phyloP scores from a whole-genome alignment of 2,329 filamentous ascomycete species.

The Epichloe brachyelytri region DNA sequence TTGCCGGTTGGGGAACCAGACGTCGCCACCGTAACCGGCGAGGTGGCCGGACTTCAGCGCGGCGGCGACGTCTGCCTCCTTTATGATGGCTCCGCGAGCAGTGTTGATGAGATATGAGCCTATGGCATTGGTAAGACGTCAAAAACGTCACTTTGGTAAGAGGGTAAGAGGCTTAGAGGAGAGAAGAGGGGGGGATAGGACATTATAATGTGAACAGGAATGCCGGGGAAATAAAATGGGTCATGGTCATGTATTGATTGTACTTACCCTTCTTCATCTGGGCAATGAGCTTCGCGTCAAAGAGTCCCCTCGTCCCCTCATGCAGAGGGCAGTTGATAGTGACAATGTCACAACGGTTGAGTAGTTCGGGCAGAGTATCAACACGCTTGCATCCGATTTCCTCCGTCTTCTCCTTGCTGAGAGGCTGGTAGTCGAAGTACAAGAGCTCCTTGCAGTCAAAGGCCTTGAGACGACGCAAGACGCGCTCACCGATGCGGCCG shows the following conservation, averaged over 20 bases:
- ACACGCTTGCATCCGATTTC: conserved; percentile 93
- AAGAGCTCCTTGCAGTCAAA: conserved; percentile 99
- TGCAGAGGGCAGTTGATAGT: conserved; percentile 99
- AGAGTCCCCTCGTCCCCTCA: conserved; percentile 91
- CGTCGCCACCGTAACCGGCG: conserved; percentile 75
- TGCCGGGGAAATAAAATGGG: no score
- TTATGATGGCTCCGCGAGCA: conserved; percentile 93
- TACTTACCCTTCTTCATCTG: conserved; percentile 92
- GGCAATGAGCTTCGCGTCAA: conserved; percentile 95
- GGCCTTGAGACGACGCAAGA: conserved; percentile 85
- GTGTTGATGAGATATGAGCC: conserved; percentile 97
- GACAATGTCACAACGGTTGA: conserved; percentile 88
- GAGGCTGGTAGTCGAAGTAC: conserved; percentile 98
- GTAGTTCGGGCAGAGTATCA: conserved; percentile 80
- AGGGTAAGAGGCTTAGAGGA: not conserved
- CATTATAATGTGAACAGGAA: no score
- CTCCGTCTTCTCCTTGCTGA: conserved; percentile 72
- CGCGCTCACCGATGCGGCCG: conserved; percentile 95
- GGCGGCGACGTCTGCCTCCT: conserved; percentile 96
- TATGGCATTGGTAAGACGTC: conserved; percentile 15
- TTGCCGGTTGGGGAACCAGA: conserved; percentile 97
- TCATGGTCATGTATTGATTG: not conserved
- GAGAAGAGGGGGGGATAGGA: not conserved
- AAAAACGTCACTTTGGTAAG: not conserved
- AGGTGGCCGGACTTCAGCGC: conserved; percentile 87